Evolutionary conservation across 2,329 filamentous ascomycete species (phyloP), one percentile per base, ranked within the genome.

Genomic region (Akanthomyces uredinophilus): DNA sequence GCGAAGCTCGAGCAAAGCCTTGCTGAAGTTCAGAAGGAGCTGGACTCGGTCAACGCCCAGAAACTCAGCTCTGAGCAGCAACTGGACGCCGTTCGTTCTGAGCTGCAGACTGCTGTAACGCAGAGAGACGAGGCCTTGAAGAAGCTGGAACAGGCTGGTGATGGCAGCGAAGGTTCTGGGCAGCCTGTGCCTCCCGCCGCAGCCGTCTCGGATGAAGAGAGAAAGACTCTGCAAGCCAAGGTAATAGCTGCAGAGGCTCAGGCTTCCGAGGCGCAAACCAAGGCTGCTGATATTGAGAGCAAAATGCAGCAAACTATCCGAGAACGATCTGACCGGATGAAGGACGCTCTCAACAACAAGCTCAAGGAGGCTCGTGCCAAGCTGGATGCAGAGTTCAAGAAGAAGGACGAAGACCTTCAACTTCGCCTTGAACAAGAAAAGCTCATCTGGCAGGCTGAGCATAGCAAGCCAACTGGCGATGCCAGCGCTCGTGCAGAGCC

Each of bases 51-150:
- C 59, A 87, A 78, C 7, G 79, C 85, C 11, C 87, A 95, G 71
- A 92, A 91, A 73, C 80, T 86, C 20, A 79, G 79, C 2, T 79
- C 91, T n/a, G 85, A 91, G 66, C 77, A 84, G 62, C 86, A 89
- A 64, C 78, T 90, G 2, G 77, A 80, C 51, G 73, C 71, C 27
- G 71, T 87, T 2, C 82, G 78, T 35, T 66, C 72, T 7, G 87
- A 92, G 68, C 77, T 96, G 14, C 81, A 87, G 57, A 76, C 79
- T 11, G 83, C 83, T 1, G 82, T 86, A 61, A 77, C 82, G 6
- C 86, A 92, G 68, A 80, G 89, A 50, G 89, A 92, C 61, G 79
- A 84, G 64, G 83, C 85, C 11, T 72, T 84, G 39, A 68, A 68
- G 63, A 73, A 73, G 64, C 68, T 77, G 16, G 68, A 73, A 50